Base-by-base conservation (phyloP, 2,329 filamentous ascomycete species). In the Pseudovirgaria hyperparasitica region DNA sequence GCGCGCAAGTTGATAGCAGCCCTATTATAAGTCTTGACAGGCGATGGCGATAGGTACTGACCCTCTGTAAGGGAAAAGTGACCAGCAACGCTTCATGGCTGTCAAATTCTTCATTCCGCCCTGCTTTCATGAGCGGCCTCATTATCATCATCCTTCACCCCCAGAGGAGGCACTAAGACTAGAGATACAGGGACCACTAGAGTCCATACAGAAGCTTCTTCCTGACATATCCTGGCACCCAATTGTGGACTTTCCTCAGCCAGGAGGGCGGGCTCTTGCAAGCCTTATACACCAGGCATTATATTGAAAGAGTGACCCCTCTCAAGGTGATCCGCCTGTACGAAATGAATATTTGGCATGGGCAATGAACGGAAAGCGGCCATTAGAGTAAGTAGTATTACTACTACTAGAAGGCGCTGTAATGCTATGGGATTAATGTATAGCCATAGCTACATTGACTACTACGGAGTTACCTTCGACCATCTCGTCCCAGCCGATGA, bases 391-490 rank as follows among this genome's bases (percentile, higher is more conserved):
- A 34, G 28, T 19, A 16, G 15, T 13, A 15, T 22, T 26, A 8
- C 16, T 23, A 16, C 26, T 26, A 8, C 16, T 23, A 16, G 27
- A 16, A 25, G 8, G 8, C 23, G 27, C 28, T 30, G 11, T 27
- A 20, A 10, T 16, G 8, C 9, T 10, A 26, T 9, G 9, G 11
- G 6, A 14, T 29, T 6, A 16, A 6, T 15, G 25, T 26, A n/a
- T n/a, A n/a, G n/a, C n/a, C n/a, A 32, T 30, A 43, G 36, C 22
- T 27, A 35, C 10, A 50, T 51, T 30, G 42, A 59, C 38, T 56
- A 56, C 30, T 58, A 59, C 30, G 46, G 54, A 16, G 49, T 60
- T 21, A 58, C 53, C 11, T 61, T 62, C 34, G 53, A 60, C 33
- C 45, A 60, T 29, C 40, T 50, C 17, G 52, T 60, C 25, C 48